phyloP scores from a whole-genome alignment of 2,329 filamentous ascomycete genomes.

The Phialocephala sp. region DNA sequence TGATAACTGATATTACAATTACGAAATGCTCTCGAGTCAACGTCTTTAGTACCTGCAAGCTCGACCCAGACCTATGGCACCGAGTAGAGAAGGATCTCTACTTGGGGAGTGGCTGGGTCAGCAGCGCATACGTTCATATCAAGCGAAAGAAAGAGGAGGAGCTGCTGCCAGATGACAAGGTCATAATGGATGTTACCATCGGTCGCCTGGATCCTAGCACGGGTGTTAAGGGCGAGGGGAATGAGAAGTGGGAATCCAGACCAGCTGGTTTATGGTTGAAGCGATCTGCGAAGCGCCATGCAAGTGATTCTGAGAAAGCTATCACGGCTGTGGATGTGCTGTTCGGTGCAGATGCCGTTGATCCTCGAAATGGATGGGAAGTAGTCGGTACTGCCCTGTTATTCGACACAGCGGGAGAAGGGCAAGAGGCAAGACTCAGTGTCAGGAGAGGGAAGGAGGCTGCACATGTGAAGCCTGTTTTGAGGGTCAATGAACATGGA shows the following conservation, averaged over 20 bases:
- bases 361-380: conserved; percentile 85
- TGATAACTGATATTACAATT: conserved; percentile 74
- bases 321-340: conserved; percentile 74
- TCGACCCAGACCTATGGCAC: conserved; percentile 65
- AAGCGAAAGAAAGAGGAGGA: conserved; percentile 74
- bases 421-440: conserved; percentile 75
- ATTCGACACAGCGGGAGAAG: conserved; percentile 65
- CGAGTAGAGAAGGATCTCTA: conserved; percentile 76
- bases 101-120: conserved; percentile 66
- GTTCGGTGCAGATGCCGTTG: conserved; percentile 78
- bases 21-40: conserved; percentile 68
- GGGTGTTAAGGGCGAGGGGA: conserved; percentile 55
- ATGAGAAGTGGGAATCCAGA: conserved; percentile 69
- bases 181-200: conserved; percentile 70
- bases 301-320: conserved; percentile 51
- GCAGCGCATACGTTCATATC: conserved; percentile 70
- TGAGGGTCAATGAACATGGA: conserved; percentile 83
- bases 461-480: conserved; percentile 70
- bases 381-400: conserved; percentile 77
- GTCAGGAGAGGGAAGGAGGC: conserved; percentile 74
- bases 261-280: conserved; percentile 74
- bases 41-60: conserved; percentile 61
- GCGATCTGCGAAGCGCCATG: conserved; percentile 52
- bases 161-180: conserved; percentile 61
- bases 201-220: conserved; percentile 63